Conservation (phyloP, 768 basidiomycete genomes). For the Termitomyces sp. region DNA sequence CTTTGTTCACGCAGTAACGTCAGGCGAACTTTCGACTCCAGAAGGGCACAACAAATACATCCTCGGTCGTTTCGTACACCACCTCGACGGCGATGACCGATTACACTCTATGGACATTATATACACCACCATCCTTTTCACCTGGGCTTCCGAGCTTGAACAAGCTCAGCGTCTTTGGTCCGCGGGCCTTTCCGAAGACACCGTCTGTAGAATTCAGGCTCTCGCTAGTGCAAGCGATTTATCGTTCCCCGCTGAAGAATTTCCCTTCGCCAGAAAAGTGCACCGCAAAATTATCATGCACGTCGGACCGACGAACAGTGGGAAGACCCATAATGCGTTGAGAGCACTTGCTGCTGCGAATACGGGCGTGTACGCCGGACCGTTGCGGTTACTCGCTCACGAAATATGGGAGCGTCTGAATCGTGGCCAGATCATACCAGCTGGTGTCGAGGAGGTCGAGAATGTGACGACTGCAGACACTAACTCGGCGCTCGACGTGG, state of each 20-base stretch:
- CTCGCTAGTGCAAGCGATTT: slow-evolving; percentile 32
- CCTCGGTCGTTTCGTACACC: slow-evolving; percentile 36
- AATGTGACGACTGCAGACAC: slow-evolving; percentile 23
- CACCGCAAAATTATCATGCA: slow-evolving; percentile 86
- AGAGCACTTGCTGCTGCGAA: slow-evolving; percentile 76
- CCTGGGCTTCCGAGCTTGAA: slow-evolving; percentile 42
- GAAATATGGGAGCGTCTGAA: slow-evolving; percentile 93
- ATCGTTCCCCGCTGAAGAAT: slow-evolving; percentile 44
- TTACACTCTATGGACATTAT: slow-evolving; percentile 35
- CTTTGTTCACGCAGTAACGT: slow-evolving; percentile 34
- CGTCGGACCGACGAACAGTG: slow-evolving; percentile 96
- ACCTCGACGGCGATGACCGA: slow-evolving; percentile 19
- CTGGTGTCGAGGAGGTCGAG: slow-evolving; percentile 44
- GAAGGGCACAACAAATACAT: slow-evolving; percentile 27
- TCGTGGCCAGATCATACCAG: slow-evolving; percentile 78
- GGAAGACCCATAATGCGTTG: slow-evolving; percentile 92
- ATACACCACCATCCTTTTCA: slow-evolving; percentile 48
- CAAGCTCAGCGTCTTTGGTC: slow-evolving; percentile 18
- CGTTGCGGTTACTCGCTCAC: slow-evolving; percentile 87
- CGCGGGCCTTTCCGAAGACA: slow-evolving; percentile 20
- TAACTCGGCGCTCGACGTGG: slow-evolving; percentile 27
- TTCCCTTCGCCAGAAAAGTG: slow-evolving; percentile 46
- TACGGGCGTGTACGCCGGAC: slow-evolving; percentile 83
- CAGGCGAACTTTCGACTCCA: slow-evolving; percentile 24
- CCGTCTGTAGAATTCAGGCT: slow-evolving; percentile 31